Base-by-base conservation (phyloP, 192 early-diverging fungal species). In the Coemansia sp. region DNA sequence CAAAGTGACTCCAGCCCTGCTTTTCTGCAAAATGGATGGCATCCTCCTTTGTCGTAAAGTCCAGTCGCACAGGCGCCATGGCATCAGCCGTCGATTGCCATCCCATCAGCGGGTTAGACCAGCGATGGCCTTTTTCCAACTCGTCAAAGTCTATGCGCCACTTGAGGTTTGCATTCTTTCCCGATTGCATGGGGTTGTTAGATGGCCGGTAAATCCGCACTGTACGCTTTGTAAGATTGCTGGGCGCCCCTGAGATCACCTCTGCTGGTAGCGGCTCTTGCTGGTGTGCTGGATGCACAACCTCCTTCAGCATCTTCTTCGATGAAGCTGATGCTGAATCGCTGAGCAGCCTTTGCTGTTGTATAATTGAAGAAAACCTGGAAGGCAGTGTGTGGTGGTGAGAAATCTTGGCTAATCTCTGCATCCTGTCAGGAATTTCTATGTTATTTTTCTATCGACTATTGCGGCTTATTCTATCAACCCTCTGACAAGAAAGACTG, bases 81-180 rank as follows among this genome's bases (percentile, higher is more conserved):
- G 89, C 82, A 76, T 98, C 96, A 51, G 91, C 85, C 59, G 91
- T 93, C 65, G 64, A 68, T 14, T 57, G 67, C 96, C 96, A 98
- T 23, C 96, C 95, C 87, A 98, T 97, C 54, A 97, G 67, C 51
- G 86, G 89, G 78, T 98, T 98, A 61, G 92, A 89, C 93, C 95
- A 98, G 54, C 91, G 88, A 70, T 90, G 90, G 63, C 90, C 85
- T 50, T 85, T 78, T 53, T 87, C 84, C 50, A 89, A 74, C 25
- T 84, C 87, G 74, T 98, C 95, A 78, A 96, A 98, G 74, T 95
- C 93, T 42, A 98, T 78, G 39, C 86, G 86, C 96, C 96, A 98
- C 62, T 87, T 75, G 63, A 90, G 85, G 33, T 89, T 88, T 61
- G 88, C 85, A 57, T 89, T 86, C 53, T 83, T 84, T 58, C 96